phyloP scores from a whole-genome alignment of 768 basidiomycete genomes.

The Leccinum boreale region DNA sequence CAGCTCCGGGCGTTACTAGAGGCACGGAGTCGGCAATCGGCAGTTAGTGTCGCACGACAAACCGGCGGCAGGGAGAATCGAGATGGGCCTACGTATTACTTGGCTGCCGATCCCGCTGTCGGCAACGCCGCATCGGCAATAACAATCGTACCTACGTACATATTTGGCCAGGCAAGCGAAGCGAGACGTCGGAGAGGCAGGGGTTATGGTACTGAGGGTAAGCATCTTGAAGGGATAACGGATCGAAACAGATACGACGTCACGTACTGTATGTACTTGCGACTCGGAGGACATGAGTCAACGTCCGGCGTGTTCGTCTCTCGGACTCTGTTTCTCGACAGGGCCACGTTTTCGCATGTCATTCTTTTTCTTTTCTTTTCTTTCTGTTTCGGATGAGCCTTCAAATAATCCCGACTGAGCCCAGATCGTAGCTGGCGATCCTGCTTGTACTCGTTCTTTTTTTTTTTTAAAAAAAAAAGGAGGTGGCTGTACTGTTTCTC shows the following conservation, averaged over 20 bases:
- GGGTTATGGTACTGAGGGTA: not conserved
- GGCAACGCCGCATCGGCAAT: not conserved
- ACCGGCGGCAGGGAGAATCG: not conserved
- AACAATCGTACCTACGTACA: not conserved
- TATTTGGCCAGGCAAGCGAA: not conserved
- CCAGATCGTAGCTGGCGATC: not conserved
- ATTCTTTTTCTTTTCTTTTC: not conserved
- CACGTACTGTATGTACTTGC: not conserved
- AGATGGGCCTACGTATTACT: not conserved
- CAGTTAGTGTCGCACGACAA: no score
- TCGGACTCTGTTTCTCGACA: not conserved
- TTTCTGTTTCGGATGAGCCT: not conserved
- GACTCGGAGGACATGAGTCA: not conserved
- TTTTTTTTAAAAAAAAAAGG: not conserved
- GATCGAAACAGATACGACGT: not conserved
- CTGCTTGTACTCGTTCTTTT: not conserved
- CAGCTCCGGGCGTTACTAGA: not conserved
- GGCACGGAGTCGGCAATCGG: not conserved
- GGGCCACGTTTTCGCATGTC: not conserved
- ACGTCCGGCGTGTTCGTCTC: not conserved
- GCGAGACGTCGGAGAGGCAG: no score
- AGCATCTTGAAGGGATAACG: not conserved
- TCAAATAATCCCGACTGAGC: not conserved
- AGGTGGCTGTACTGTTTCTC: not conserved
- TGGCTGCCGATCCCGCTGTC: not conserved